Evolutionary conservation across 1,284 basidiomycete species (phyloP).

Genomic region (Tilletia horrida): DNA sequence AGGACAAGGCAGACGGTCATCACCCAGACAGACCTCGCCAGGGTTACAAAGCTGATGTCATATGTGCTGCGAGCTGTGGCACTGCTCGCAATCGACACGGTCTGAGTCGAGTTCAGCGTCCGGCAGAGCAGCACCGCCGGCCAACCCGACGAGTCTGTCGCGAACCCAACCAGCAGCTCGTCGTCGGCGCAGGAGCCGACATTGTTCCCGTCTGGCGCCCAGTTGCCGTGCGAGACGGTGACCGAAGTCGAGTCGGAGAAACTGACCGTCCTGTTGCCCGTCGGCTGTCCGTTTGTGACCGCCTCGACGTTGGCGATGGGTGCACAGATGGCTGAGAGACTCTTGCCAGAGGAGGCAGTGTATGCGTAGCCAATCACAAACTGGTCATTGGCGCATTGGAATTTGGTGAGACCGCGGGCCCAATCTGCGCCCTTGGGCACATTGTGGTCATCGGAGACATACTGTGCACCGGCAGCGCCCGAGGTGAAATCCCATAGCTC

Average conservation of each 20-base stretch:
- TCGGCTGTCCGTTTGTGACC: neutral
- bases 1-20: neutral
- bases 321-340: conserved; percentile 4
- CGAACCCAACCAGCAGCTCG: conserved; percentile 22
- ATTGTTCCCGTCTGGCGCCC: neutral
- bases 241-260: conserved; percentile 2
- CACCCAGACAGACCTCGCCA: neutral
- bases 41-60: neutral
- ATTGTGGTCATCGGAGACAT: conserved; percentile 10
- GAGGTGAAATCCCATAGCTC: conserved; percentile 16
- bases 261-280: conserved; percentile 14
- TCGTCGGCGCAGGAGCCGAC: conserved; percentile 23
- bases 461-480: neutral
- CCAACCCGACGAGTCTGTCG: conserved; percentile 14
- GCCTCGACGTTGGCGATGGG: neutral
- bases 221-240: conserved; percentile 15
- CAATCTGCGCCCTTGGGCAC: conserved; percentile 15
- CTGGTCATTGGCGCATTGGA: conserved; percentile 12
- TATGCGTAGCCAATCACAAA: conserved; percentile 24
- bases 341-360: conserved; percentile 6
- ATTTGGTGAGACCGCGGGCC: conserved; percentile 21
- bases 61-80: neutral
- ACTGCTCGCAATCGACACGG: neutral
- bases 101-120: neutral
- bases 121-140: conserved; percentile 22